Conservation (phyloP, 2,329 filamentous ascomycete species). For the Didymella arachidicola region DNA sequence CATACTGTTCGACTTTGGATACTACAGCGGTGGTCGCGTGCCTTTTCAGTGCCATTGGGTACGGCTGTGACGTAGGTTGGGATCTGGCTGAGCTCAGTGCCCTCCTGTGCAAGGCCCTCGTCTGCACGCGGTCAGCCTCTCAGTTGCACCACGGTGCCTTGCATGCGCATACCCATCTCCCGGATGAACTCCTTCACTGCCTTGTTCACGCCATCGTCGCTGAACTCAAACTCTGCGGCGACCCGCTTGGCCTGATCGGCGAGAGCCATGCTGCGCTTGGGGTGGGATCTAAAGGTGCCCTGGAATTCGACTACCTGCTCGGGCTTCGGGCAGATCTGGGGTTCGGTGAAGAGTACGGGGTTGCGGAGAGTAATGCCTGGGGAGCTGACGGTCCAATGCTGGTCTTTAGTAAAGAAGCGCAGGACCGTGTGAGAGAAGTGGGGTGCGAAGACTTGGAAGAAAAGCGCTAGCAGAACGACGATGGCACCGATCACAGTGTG, state of each 20-base stretch:
- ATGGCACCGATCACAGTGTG: slow-evolving; percentile 39
- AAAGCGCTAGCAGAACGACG: slow-evolving; percentile 46
- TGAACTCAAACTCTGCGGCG: slow-evolving; percentile 85
- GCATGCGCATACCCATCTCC: slow-evolving; percentile 71
- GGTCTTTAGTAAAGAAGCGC: slow-evolving; percentile 35
- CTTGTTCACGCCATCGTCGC: slow-evolving; percentile 76
- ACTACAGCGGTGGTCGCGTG: slow-evolving; percentile 69
- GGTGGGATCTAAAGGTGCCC: slow-evolving; percentile 47
- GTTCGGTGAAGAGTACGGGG: slow-evolving; percentile 36
- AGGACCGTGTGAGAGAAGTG: slow-evolving; percentile 45
- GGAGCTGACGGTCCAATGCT: slow-evolving; percentile 26
- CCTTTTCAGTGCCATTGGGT: slow-evolving; percentile 97
- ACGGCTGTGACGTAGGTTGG: slow-evolving; percentile 96
- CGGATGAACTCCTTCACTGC: slow-evolving; percentile 85
- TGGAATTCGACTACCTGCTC: slow-evolving; percentile 38
- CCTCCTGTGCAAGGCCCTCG: slow-evolving; percentile 80
- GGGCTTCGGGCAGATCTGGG: slow-evolving; percentile 42
- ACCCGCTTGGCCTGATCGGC: slow-evolving; percentile 79
- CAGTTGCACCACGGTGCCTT: slow-evolving; percentile 1
- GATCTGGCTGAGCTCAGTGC: slow-evolving; percentile 89
- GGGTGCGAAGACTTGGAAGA: slow-evolving; percentile 48
- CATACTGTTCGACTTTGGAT: background rate
- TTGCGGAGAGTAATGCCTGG: slow-evolving; percentile 36
- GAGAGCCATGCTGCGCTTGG: slow-evolving; percentile 59
- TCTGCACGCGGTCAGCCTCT: slow-evolving; percentile 59